Evolutionary conservation across 225 moss, liverwort and hornwort genomes (phyloP), one percentile per base, ranked within the genome.

Genomic region (Neckera pumila): DNA sequence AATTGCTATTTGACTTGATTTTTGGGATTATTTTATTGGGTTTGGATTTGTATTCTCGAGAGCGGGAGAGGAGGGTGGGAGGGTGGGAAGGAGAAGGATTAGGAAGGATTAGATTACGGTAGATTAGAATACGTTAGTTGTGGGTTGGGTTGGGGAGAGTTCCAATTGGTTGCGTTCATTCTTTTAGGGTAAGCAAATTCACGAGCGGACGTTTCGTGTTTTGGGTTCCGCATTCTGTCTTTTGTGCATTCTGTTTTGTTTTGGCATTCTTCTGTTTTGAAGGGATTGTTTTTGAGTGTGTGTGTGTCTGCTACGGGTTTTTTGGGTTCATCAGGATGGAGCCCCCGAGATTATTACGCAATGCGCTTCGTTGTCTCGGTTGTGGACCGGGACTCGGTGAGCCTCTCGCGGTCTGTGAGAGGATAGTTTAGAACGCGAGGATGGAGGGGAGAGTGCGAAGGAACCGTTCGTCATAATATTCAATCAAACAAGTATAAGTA

Each of bases 401-500:
- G 66, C 47, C 54, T 30, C 65, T 64, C 16, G 78, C 21, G 23
- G 30, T 40, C 17, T 56, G 63, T 54, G 75, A 21, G 56, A 76
- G 58, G 54, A 4, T 57, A 84, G 88, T 23, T 18, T 17, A 51
- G 75, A 36, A 36, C 19, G 88, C 23, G 83, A 83, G 83, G 88
- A 92, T 91, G 87, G 91, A 92, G 89, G 83, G 91, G 38, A 86
- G 88, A 81, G 90, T 83, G 79, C 85, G 92, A 89, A 90, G 92
- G 89, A 87, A 57, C 69, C 74, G 74, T 83, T 92, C 76, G 27
- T 81, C 70, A 73, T 82, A 53, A 23, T 82, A 83, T 82, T 67
- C 11, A 67, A n/a, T 69, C 51, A 16, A 69, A 9, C 14, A 38
- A 54, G 21, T 53, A 51, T 51, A 53, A 16, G 53, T 51, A 61